Conservation (phyloP, 495 filamentous ascomycete species). For the Penicillium bialowiezense region DNA sequence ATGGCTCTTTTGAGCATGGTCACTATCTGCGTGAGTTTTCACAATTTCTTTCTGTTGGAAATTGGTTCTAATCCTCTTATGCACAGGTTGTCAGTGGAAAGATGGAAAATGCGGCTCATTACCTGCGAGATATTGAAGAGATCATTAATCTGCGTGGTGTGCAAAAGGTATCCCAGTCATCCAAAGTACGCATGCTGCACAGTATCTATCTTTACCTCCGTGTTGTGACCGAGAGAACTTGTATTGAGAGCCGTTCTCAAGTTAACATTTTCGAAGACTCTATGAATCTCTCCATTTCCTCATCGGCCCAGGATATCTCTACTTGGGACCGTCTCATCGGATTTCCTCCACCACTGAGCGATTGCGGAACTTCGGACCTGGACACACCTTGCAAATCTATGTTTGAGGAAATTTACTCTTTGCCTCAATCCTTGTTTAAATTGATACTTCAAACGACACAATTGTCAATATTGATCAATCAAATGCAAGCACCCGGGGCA, state of each 20-base stretch:
- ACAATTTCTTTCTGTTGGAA: neutral
- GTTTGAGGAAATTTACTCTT: neutral
- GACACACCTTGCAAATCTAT: neutral
- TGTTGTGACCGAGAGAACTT: constrained; percentile 10
- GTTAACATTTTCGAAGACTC: neutral
- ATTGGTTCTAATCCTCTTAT: too few species aligned
- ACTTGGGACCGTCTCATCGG: neutral
- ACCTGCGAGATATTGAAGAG: neutral
- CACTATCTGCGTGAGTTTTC: neutral
- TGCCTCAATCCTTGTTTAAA: neutral
- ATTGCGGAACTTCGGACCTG: too few species aligned
- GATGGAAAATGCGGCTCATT: neutral
- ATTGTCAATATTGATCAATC: neutral
- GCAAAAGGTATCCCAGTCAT: constrained; percentile 2
- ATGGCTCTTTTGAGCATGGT: constrained; percentile 5
- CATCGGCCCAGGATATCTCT: neutral
- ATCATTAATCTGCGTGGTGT: neutral
- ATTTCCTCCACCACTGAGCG: neutral
- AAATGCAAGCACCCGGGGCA: neutral
- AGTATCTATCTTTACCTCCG: constrained; percentile 17
- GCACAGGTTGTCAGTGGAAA: neutral
- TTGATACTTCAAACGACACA: neutral
- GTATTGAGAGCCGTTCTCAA: neutral
- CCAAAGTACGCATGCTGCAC: constrained; percentile 19
- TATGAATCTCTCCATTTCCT: neutral